A percentile compares a stretch with the other conserved stretches of the same genome.
These are phyloP conservation scores for Fusarium sp. DNA, from an alignment of 2,329 filamentous ascomycete genomes.

Conservation along the genomic window DNA sequence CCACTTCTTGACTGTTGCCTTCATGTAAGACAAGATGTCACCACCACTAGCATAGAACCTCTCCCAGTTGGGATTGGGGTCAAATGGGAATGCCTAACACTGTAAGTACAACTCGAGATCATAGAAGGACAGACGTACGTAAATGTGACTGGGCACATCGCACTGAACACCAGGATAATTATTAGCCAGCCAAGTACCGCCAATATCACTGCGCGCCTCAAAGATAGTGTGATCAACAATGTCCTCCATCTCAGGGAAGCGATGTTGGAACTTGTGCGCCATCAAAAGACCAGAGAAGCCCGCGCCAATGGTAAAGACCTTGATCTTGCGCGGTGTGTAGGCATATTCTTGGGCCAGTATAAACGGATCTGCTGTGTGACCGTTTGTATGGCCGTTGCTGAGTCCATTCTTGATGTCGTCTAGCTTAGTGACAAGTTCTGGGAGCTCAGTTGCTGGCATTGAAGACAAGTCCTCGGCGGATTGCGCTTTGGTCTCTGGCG, in stretches of 20 bases:
- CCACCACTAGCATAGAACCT: conserved; percentile 64
- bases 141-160: conserved; percentile 35
- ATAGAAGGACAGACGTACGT: neutral
- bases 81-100: conserved; percentile 57
- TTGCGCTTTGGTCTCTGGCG: conserved; percentile 11
- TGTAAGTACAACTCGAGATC: neutral
- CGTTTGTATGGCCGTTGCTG: conserved; percentile 1
- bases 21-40: conserved; percentile 66
- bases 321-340: conserved; percentile 44
- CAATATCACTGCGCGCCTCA: conserved; percentile 44
- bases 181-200: conserved; percentile 49
- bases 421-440: conserved; percentile 14
- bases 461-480: neutral
- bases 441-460: conserved; percentile 30
- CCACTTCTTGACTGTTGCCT: conserved; percentile 56
- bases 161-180: conserved; percentile 37
- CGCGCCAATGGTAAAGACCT: conserved; percentile 48
- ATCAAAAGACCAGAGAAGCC: conserved; percentile 47
- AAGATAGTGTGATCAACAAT: conserved; percentile 44
- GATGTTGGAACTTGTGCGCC: conserved; percentile 48
- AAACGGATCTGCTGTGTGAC: conserved; percentile 39
- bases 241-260: conserved; percentile 44
- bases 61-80: conserved; percentile 67
- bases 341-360: conserved; percentile 39
- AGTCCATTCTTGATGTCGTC: neutral